Evolutionary conservation across 2,329 filamentous ascomycete species (phyloP).

Genomic region (Epichloe brachyelytri): DNA sequence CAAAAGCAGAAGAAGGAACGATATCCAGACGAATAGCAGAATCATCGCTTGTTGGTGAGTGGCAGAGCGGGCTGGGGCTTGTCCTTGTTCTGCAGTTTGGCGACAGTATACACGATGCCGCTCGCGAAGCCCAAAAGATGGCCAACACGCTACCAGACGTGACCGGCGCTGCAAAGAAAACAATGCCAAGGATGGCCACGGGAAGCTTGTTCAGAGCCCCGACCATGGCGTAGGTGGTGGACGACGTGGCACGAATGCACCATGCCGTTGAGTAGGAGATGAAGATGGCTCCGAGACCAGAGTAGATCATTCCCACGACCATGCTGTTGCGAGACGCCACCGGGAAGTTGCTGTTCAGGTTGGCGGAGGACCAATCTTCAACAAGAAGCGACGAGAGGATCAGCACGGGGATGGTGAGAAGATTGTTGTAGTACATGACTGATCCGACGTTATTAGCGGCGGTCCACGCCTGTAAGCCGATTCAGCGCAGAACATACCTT

Average conservation of each 20-base stretch:
- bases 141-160: slow-evolving; percentile 86
- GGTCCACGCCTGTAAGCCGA: neutral
- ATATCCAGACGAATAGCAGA: neutral
- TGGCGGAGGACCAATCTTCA: slow-evolving; percentile 85
- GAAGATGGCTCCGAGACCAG: slow-evolving; percentile 84
- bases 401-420: slow-evolving; percentile 88
- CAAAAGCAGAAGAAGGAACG: neutral
- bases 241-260: slow-evolving; percentile 95
- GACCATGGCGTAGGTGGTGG: slow-evolving; percentile 98
- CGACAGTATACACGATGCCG: slow-evolving; percentile 68
- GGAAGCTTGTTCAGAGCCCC: slow-evolving; percentile 96
- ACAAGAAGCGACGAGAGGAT: slow-evolving; percentile 66
- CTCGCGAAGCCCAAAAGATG: slow-evolving; percentile 85
- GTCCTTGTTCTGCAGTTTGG: slow-evolving; percentile 5
- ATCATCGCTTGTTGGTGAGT: slow-evolving; percentile 3
- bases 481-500: slow-evolving; percentile 50
- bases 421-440: slow-evolving; percentile 99
- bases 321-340: slow-evolving; percentile 62
- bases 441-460: slow-evolving; percentile 15
- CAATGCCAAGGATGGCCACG: slow-evolving; percentile 77
- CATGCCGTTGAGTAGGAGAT: slow-evolving; percentile 98
- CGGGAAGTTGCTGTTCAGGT: slow-evolving; percentile 82
- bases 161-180: slow-evolving; percentile 92
- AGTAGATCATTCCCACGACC: slow-evolving; percentile 83
- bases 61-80: slow-evolving; percentile 4